Percentiles rank a stretch among this genome's conserved stretches.
Evolutionary conservation across 2,329 filamentous ascomycete species (phyloP).

Genomic region (Ophiostoma sp.): DNA sequence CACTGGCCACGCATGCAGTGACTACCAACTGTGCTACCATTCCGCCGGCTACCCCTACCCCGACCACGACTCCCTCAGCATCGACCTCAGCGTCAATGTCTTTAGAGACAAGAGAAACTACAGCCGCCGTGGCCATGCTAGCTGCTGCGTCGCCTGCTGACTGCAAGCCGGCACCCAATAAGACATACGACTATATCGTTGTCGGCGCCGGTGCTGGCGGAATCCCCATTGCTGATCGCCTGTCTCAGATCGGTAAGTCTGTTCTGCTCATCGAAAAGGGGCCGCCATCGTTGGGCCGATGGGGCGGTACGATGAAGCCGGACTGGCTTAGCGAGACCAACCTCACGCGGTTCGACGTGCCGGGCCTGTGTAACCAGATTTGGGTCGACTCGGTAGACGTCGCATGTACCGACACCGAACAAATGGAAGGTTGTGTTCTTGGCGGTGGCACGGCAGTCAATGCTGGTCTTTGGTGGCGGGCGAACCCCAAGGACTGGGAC

Average conservation of each 20-base stretch:
- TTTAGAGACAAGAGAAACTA: background rate
- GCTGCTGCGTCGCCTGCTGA: background rate
- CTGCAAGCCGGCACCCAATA: background rate
- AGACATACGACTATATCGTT: background rate
- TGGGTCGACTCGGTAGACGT: background rate
- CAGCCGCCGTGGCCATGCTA: background rate
- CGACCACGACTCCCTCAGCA: background rate
- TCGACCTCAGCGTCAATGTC: background rate
- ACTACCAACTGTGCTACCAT: background rate
- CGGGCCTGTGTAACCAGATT: background rate
- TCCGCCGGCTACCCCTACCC: background rate
- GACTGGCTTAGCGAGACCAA: background rate
- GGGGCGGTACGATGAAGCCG: background rate
- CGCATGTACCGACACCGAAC: background rate
- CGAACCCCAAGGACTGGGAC: constrained; percentile 1
- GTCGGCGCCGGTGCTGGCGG: background rate
- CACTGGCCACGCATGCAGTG: background rate
- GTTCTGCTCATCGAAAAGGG: background rate
- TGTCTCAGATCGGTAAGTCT: constrained; percentile 4
- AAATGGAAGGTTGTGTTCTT: background rate
- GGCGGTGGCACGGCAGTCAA: background rate
- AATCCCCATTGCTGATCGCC: background rate
- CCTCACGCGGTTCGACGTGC: background rate
- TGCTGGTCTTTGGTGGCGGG: background rate
- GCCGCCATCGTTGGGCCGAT: background rate